These are phyloP conservation scores for Starmerella davenportii DNA, from an alignment of 805 yeast species.

Conservation along the genomic window DNA sequence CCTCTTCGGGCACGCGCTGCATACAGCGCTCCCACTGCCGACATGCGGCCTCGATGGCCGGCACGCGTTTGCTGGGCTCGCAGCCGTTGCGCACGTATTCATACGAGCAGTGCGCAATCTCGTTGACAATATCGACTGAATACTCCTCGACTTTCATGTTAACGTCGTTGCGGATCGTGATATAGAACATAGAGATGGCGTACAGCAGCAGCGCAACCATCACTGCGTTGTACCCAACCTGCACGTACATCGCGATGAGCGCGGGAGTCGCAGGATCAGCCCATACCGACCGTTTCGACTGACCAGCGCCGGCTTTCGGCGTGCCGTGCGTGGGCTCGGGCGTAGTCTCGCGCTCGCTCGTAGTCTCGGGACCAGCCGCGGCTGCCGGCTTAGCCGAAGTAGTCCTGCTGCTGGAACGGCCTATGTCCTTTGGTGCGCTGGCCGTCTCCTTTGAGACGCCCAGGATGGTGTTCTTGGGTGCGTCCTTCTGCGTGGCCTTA, in stretches of 20 bases:
- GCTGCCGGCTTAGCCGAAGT: too few relatives aligned
- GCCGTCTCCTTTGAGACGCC: too few relatives aligned
- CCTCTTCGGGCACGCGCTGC: conserved; percentile 51
- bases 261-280: conserved; percentile 28
- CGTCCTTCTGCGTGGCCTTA: too few relatives aligned
- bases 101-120: conserved; percentile 49
- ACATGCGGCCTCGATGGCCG: conserved; percentile 57
- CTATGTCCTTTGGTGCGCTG: too few relatives aligned
- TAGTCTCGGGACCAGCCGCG: background rate
- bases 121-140: conserved; percentile 40
- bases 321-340: conserved; percentile 1
- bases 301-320: background rate
- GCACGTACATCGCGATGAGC: conserved; percentile 43
- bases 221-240: conserved; percentile 38
- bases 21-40: conserved; percentile 64
- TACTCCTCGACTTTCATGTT: conserved; percentile 48
- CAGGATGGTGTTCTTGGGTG: too few relatives aligned
- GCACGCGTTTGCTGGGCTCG: conserved; percentile 41
- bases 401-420: too few relatives aligned
- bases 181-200: conserved; percentile 33
- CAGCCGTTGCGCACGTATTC: conserved; percentile 62
- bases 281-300: too few relatives aligned
- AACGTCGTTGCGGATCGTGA: conserved; percentile 50
- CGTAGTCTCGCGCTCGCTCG: background rate
- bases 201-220: conserved; percentile 36